Evolutionary conservation across 2,329 filamentous ascomycete genomes (phyloP), one percentile per base, ranked within the genome.

Genomic region (Botryotinia calthae): DNA sequence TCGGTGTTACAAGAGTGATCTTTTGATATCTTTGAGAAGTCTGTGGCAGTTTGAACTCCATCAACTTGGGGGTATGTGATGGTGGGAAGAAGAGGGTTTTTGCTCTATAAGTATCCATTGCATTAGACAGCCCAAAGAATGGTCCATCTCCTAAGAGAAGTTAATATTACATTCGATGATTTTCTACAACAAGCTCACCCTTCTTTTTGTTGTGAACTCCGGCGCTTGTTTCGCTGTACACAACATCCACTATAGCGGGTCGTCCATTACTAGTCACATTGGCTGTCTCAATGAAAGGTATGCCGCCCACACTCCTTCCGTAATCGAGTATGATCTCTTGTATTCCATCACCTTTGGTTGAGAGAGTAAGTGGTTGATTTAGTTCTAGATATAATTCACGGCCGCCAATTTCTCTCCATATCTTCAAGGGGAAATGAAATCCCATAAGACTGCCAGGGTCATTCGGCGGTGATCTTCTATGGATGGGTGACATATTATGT

Each of bases 121-220:
- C 76, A 72, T 77, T 77, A n/a, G 75, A 77, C 28, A 78, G 75
- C 10, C 77, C 51, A 48, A 78, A 77, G 58, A 77, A 77, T 34
- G 77, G 75, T 18, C 76, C 76, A 63, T 78, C 76, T 34, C 76
- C 77, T 78, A 58, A n/a, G 25, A 42, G 51, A 37, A 56, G 61
- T 74, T 46, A 76, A 72, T 40, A 58, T 28, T 42, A 5, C 4
- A 20, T n/a, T 37, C 14, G 7, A 37, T 37, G 46, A 34, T 22
- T 28, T 65, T n/a, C 22, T 44, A 54, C 10, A 3, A 22, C 12
- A 56, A 7, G 31, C 68, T 48, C 73, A 74, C 77, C 76, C 44
- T 68, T 75, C 25, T 69, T 72, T 18, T 65, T 73, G 5, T 75
- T 37, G 20, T 66, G 20, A 20, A 77, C 44, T 28, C 76, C 76